Percentiles rank a stretch among this genome's conserved stretches.
phyloP scores from a whole-genome alignment of 495 filamentous ascomycete genomes.

The Neurospora sp. region DNA sequence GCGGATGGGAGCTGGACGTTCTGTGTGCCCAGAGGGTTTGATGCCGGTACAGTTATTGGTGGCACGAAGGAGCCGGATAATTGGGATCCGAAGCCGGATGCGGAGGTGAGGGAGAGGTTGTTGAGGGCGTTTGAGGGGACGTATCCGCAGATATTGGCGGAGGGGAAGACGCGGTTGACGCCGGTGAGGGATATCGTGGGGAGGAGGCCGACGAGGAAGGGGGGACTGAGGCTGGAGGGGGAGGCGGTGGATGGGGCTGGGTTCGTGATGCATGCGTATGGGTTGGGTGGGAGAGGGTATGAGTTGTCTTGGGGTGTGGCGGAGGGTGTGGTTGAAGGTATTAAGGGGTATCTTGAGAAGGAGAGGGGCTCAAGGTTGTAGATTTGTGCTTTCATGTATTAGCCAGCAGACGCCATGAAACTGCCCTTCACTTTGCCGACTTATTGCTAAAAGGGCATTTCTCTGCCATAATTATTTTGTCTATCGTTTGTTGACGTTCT shows the following conservation, averaged over 20 bases:
- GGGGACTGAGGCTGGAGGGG: slow-evolving; percentile 34
- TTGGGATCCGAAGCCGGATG: slow-evolving; percentile 40
- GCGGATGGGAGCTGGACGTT: slow-evolving; percentile 51
- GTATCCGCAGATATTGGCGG: slow-evolving; percentile 27
- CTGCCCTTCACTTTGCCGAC: neutral
- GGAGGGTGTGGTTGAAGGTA: slow-evolving; percentile 24
- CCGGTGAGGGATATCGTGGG: slow-evolving; percentile 37
- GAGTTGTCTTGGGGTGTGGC: slow-evolving; percentile 41
- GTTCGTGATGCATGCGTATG: slow-evolving; percentile 52
- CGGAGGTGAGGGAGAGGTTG: slow-evolving; percentile 36
- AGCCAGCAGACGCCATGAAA: neutral
- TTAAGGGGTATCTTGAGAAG: slow-evolving; percentile 15
- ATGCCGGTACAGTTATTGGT: slow-evolving; percentile 51
- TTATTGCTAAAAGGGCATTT: neutral
- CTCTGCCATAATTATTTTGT: neutral
- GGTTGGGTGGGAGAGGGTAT: slow-evolving; percentile 51
- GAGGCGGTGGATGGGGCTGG: slow-evolving; percentile 23
- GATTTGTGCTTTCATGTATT: neutral
- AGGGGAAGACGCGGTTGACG: slow-evolving; percentile 17
- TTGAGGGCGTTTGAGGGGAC: slow-evolving; percentile 30
- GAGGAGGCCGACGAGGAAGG: slow-evolving; percentile 23
- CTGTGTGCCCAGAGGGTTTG: slow-evolving; percentile 46
- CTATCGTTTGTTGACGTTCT: neutral
- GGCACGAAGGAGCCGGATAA: slow-evolving; percentile 51
- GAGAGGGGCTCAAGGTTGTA: slow-evolving; percentile 5